These are phyloP conservation scores for Tylopilus balloui DNA, from an alignment of 768 basidiomycete species.

Conservation along the genomic window DNA sequence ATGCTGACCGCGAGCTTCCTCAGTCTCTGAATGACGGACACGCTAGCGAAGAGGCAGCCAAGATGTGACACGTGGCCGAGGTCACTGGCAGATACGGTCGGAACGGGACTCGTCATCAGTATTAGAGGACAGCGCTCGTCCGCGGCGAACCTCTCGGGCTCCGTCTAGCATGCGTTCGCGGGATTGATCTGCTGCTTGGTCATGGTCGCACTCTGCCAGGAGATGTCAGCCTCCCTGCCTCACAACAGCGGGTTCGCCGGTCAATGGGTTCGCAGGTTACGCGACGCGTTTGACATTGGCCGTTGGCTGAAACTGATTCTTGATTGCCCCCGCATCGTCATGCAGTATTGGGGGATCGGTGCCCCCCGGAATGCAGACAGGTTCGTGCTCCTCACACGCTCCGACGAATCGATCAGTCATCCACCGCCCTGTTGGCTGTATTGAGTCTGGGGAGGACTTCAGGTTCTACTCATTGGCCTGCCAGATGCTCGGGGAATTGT, in stretches of 20 bases:
- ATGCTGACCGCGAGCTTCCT: not conserved
- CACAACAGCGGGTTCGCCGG: conserved; percentile 61
- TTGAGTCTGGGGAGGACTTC: not conserved
- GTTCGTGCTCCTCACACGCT: conserved; percentile 1
- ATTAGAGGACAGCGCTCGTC: conserved; percentile 58
- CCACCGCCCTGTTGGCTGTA: not conserved
- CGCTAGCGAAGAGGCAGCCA: no score
- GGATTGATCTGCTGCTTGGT: conserved; percentile 59
- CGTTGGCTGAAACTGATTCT: conserved; percentile 45
- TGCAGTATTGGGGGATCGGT: conserved; percentile 3
- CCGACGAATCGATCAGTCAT: not conserved
- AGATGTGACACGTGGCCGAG: no score
- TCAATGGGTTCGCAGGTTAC: conserved; percentile 55
- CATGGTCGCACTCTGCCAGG: conserved; percentile 44
- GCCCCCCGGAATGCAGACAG: conserved; percentile 3
- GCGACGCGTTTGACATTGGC: conserved; percentile 68
- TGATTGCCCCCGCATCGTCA: conserved; percentile 44
- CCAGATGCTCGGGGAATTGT: conserved; percentile 72
- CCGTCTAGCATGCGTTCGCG: conserved; percentile 42
- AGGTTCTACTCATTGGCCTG: conserved; percentile 39
- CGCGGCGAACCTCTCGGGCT: conserved; percentile 56
- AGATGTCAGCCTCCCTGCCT: conserved; percentile 42
- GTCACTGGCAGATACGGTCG: conserved; percentile 49
- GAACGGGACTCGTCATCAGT: conserved; percentile 56
- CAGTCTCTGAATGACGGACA: not conserved